These are phyloP conservation scores for Stagonosporopsis cucurbitacearum DNA, from an alignment of 2,329 filamentous ascomycete species.

Conservation along the genomic window DNA sequence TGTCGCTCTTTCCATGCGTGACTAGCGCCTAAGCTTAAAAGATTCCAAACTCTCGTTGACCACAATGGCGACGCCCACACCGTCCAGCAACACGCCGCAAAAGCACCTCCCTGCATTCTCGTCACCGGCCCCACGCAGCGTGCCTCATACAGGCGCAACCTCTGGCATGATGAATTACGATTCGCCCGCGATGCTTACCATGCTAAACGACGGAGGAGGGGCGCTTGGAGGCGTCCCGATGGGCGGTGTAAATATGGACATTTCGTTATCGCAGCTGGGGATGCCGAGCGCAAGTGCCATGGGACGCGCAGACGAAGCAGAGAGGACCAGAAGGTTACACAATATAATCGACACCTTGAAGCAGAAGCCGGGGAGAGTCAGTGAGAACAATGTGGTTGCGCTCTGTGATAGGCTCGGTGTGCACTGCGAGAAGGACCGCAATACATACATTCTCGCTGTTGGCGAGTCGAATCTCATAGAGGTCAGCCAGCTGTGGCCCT, in stretches of 20 bases:
- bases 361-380: conserved; percentile 72
- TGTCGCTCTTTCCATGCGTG: not conserved
- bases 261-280: conserved; percentile 51
- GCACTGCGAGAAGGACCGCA: conserved; percentile 53
- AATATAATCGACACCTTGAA: conserved; percentile 71
- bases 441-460: conserved; percentile 43
- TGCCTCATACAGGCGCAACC: conserved; percentile 47
- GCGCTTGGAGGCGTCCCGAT: conserved; percentile 50
- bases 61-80: conserved; percentile 48
- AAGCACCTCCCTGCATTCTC: conserved; percentile 48
- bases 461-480: conserved; percentile 38
- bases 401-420: conserved; percentile 70
- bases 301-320: conserved; percentile 59
- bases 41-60: not conserved
- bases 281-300: conserved; percentile 49
- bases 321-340: conserved; percentile 60
- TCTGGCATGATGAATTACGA: conserved; percentile 49
- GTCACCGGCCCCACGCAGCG: conserved; percentile 52
- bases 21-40: not conserved
- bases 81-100: conserved; percentile 47
- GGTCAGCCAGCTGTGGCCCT: not conserved
- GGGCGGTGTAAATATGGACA: conserved; percentile 43
- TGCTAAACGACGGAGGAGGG: conserved; percentile 49
- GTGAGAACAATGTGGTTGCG: conserved; percentile 76
- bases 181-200: conserved; percentile 53